Conservation (phyloP, 148 eudicot genomes). For the Vaccinium darrowii region DNA sequence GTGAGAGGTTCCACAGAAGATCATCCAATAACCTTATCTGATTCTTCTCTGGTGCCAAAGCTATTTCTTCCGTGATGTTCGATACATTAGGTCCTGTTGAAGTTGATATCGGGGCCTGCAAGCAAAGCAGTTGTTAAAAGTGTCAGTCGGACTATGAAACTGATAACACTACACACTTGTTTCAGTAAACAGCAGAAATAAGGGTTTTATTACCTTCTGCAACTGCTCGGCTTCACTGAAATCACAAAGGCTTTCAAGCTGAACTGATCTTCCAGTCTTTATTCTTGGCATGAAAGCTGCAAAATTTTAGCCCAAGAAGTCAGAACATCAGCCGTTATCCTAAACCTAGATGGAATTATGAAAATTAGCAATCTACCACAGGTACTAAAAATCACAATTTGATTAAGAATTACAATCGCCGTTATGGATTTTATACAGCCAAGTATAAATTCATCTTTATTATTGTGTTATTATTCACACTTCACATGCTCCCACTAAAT, state of each 20-base stretch:
- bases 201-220: constrained; percentile 35
- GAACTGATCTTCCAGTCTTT: constrained; percentile 62
- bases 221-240: constrained; percentile 51
- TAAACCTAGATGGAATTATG: not conserved
- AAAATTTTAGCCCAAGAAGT: constrained; percentile 11
- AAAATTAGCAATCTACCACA: not conserved
- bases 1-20: not conserved
- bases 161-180: not conserved
- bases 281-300: constrained; percentile 88
- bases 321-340: constrained; percentile 18
- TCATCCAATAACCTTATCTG: constrained; percentile 28
- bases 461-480: no score
- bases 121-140: constrained; percentile 1
- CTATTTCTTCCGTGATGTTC: constrained; percentile 17
- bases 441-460: not conserved
- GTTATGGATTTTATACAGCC: not conserved
- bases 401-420: not conserved
- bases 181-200: not conserved
- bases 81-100: constrained; percentile 27
- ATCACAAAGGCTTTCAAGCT: constrained; percentile 61
- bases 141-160: not conserved
- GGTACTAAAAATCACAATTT: not conserved
- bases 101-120: constrained; percentile 30
- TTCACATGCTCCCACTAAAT: not conserved
- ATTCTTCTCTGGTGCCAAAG: constrained; percentile 20